Evolutionary conservation across 106 monocot species (phyloP), one percentile per base, ranked within the genome.

Genomic region (Platanthera guangdongensis): DNA sequence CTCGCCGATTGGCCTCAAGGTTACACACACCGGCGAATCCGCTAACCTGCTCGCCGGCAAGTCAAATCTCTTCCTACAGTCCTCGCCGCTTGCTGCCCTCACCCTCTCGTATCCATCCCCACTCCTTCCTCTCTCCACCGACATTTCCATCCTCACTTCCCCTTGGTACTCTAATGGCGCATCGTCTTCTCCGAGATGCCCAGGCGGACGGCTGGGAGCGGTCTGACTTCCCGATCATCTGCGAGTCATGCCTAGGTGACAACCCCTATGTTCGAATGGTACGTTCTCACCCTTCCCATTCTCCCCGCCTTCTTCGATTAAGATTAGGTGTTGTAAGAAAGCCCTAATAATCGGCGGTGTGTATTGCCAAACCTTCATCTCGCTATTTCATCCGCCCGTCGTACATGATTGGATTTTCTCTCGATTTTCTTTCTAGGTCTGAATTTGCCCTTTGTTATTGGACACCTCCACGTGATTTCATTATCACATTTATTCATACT

Each of bases 141-240:
- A 39, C 39, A 39, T 39, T 1, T 39, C 39, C 39, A 39, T 39
- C 39, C 3, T 39, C 25, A 3, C 11, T 47, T 22, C 0, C 52
- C 8, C 30, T 22, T 51, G 21, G 4, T 19, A 3, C 51, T 51
- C 54, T 62, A 22, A 90, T 90, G 90, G 90, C 90, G 74, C 90
- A 90, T 49, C 79, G 90, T 46, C 62, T 90, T 64, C 85, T 90
- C 3, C 77, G 90, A 15, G 90, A 90, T 68, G 87, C 85, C 22
- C 90, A 90, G 77, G 87, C 90, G 9, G 90, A 90, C 50, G 90
- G 90, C 2, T 90, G 90, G 90, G 90, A 90, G 79, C 85, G 90
- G 50, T 87, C 90, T 47, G 90, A 90, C 28, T 90, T 90, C 72
- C 90, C 90, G 63, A 81, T 90, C 79, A 85, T 90, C 74, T 90